Evolutionary conservation across 305 asterid genomes (phyloP).

Genomic region (Withania somnifera): DNA sequence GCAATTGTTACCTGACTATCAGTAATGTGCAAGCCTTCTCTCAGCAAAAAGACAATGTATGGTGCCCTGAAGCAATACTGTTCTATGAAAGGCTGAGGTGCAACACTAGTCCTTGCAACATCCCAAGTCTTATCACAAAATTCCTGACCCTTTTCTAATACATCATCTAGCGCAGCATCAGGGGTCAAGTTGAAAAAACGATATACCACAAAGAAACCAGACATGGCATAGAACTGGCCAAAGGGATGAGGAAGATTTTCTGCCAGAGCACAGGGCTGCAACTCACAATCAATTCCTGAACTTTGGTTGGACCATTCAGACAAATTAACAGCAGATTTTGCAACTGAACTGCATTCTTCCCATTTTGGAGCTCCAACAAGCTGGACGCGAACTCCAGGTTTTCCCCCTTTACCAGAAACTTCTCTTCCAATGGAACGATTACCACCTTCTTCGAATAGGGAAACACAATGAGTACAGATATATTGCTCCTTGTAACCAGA

Average conservation of each 20-base stretch:
- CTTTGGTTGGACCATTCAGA: constrained; percentile 50
- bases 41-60: constrained; percentile 40
- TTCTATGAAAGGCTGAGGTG: constrained; percentile 68
- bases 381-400: constrained; percentile 33
- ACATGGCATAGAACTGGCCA: constrained; percentile 61
- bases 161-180: constrained; percentile 45
- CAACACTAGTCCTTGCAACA: constrained; percentile 43
- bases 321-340: constrained; percentile 47
- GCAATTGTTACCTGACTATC: constrained; percentile 44
- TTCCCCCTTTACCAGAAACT: constrained; percentile 26
- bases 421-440: constrained; percentile 28
- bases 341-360: constrained; percentile 53
- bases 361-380: constrained; percentile 55
- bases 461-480: constrained; percentile 36
- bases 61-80: constrained; percentile 81
- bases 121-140: constrained; percentile 57
- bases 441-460: constrained; percentile 27
- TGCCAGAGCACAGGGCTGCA: constrained; percentile 54
- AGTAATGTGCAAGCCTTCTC: constrained; percentile 59
- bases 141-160: constrained; percentile 48
- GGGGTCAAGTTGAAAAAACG: constrained; percentile 52
- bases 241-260: constrained; percentile 50
- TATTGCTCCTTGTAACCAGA: constrained; percentile 50
- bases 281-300: constrained; percentile 38
- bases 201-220: constrained; percentile 62